Evolutionary conservation across 2,329 filamentous ascomycete species (phyloP).

Genomic region (Colletotrichum lindemuthianum): DNA sequence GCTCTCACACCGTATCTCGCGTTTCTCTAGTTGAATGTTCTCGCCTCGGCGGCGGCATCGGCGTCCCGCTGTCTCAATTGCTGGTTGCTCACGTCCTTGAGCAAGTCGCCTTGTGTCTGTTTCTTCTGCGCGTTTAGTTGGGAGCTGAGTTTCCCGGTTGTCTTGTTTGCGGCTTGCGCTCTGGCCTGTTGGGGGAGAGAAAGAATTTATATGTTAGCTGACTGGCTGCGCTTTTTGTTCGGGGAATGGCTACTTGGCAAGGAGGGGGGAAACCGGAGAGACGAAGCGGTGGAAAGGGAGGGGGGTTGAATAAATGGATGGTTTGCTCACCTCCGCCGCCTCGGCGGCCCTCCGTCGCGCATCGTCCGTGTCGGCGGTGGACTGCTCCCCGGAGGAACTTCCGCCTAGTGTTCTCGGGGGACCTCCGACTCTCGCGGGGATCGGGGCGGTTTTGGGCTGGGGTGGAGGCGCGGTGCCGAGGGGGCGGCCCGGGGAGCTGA

Average conservation of each 20-base stretch:
- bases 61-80: conserved; percentile 74
- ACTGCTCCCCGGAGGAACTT: conserved; percentile 38
- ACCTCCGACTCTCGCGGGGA: conserved; percentile 63
- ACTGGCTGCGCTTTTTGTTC: too few relatives aligned
- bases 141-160: conserved; percentile 74
- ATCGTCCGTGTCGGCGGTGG: conserved; percentile 57
- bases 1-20: conserved; percentile 5
- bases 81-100: conserved; percentile 74
- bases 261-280: neutral
- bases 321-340: conserved; percentile 79
- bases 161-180: conserved; percentile 66
- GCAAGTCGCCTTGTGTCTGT: conserved; percentile 73
- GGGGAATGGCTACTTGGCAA: too few relatives aligned
- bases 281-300: conserved; percentile 5
- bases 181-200: conserved; percentile 64
- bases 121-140: conserved; percentile 81
- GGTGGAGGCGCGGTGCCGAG: conserved; percentile 68
- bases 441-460: conserved; percentile 59
- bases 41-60: conserved; percentile 62
- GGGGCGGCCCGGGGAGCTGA: conserved; percentile 77
- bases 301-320: conserved; percentile 9
- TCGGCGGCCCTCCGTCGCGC: conserved; percentile 79
- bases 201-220: neutral
- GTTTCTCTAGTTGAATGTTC: conserved; percentile 44
- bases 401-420: conserved; percentile 72